phyloP scores from a whole-genome alignment of 805 yeast species.

The Candida maesae region DNA sequence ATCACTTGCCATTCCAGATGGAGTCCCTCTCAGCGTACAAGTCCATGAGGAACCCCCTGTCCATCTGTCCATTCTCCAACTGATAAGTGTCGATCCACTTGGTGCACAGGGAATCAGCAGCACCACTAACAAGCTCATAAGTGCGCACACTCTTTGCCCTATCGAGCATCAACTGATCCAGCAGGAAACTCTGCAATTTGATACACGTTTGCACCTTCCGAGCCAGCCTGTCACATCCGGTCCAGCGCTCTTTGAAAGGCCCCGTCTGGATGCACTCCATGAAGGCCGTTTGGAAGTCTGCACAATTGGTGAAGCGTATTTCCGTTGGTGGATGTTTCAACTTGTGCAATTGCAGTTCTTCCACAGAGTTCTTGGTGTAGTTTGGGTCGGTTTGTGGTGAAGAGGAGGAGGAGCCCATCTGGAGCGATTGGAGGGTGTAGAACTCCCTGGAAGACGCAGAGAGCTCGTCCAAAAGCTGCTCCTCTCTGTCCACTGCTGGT shows the following conservation, averaged over 20 bases:
- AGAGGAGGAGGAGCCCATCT: no score
- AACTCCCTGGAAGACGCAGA: slow-evolving; percentile 10
- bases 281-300: slow-evolving; percentile 20
- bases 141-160: slow-evolving; percentile 9
- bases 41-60: slow-evolving; percentile 9
- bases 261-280: slow-evolving; percentile 22
- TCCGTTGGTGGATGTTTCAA: slow-evolving; percentile 4
- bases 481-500: background rate
- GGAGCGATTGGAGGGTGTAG: slow-evolving; percentile 5
- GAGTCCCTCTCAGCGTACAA: slow-evolving; percentile 16
- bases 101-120: slow-evolving; percentile 19
- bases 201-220: no score
- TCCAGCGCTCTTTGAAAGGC: slow-evolving; percentile 15
- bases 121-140: slow-evolving; percentile 10
- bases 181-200: slow-evolving; percentile 16
- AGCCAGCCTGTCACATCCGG: slow-evolving; percentile 23
- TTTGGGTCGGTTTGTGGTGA: background rate
- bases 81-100: slow-evolving; percentile 11
- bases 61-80: slow-evolving; percentile 5
- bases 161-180: slow-evolving; percentile 15
- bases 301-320: slow-evolving; percentile 18
- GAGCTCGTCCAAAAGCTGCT: slow-evolving; percentile 6
- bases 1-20: slow-evolving; percentile 14
- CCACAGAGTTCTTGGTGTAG: background rate
- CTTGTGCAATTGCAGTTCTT: slow-evolving; percentile 1